A percentile compares a stretch with the other conserved stretches of the same genome.
phyloP scores from a whole-genome alignment of 2,329 filamentous ascomycete species.

The Diplodia sapinea region DNA sequence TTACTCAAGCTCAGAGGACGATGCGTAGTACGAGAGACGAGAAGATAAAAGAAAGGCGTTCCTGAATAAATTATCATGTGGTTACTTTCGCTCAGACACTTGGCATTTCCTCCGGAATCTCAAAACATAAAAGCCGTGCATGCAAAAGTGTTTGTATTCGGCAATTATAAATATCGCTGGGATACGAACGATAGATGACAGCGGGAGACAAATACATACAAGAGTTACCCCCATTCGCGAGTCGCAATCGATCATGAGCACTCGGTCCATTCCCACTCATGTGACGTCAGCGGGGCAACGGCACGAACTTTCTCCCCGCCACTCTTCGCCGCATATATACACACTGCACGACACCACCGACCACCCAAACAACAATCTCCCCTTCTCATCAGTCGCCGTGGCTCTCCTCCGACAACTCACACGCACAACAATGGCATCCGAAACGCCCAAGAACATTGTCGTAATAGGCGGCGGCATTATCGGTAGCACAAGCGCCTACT shows the following conservation, averaged over 20 bases:
- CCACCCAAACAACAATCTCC: too few relatives aligned
- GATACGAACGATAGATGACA: too few relatives aligned
- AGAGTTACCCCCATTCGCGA: too few relatives aligned
- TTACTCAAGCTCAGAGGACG: slow-evolving; percentile 11
- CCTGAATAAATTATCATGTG: too few relatives aligned
- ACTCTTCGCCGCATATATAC: slow-evolving; percentile 6
- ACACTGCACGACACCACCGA: background rate
- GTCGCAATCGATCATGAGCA: too few relatives aligned
- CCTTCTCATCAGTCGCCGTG: slow-evolving; percentile 10
- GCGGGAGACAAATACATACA: too few relatives aligned
- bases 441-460: slow-evolving; percentile 31
- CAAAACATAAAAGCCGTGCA: too few relatives aligned
- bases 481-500: slow-evolving; percentile 90
- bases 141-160: too few relatives aligned
- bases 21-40: background rate
- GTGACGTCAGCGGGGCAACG: slow-evolving; percentile 19
- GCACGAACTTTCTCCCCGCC: slow-evolving; percentile 19
- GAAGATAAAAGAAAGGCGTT: too few relatives aligned
- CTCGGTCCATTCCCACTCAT: background rate
- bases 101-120: too few relatives aligned
- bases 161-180: too few relatives aligned
- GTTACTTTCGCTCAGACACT: too few relatives aligned
- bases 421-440: slow-evolving; percentile 20
- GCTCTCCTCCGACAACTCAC: slow-evolving; percentile 14
- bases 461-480: slow-evolving; percentile 75